phyloP scores from a whole-genome alignment of 2,329 filamentous ascomycete genomes.

The Pseudogymnoascus destructans region DNA sequence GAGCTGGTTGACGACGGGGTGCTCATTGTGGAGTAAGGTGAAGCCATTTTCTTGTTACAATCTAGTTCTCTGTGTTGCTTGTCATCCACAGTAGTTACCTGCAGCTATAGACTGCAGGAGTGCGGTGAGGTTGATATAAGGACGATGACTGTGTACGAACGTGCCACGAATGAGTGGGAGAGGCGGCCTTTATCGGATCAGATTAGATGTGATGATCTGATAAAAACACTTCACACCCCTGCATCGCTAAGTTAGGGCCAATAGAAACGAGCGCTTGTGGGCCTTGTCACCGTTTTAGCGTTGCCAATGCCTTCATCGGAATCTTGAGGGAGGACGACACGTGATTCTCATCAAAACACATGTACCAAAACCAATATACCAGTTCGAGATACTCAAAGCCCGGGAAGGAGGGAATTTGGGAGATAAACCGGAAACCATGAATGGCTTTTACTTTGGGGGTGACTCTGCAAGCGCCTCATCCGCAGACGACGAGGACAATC shows the following conservation, averaged over 20 bases:
- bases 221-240: slow-evolving; percentile 5
- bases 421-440: slow-evolving; percentile 27
- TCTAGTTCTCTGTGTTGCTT: not conserved
- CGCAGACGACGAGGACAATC: slow-evolving; percentile 49
- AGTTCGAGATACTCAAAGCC: not conserved
- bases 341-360: slow-evolving; percentile 5
- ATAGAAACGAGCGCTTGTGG: not conserved
- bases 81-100: not conserved
- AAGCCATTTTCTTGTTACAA: not conserved
- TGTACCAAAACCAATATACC: not conserved
- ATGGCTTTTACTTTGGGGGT: slow-evolving; percentile 33
- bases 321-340: not conserved
- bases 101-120: slow-evolving; percentile 7
- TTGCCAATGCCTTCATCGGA: slow-evolving; percentile 6
- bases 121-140: not conserved
- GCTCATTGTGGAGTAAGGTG: slow-evolving; percentile 20
- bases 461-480: slow-evolving; percentile 22
- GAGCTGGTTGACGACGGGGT: slow-evolving; percentile 29
- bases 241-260: not conserved
- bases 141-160: slow-evolving; percentile 3
- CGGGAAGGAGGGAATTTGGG: not conserved
- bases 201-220: slow-evolving; percentile 10
- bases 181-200: slow-evolving; percentile 10
- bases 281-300: slow-evolving; percentile 1
- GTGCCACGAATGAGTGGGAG: slow-evolving; percentile 6